Base-by-base conservation (phyloP, 495 filamentous ascomycete genomes). In the Penicillium waksmanii region DNA sequence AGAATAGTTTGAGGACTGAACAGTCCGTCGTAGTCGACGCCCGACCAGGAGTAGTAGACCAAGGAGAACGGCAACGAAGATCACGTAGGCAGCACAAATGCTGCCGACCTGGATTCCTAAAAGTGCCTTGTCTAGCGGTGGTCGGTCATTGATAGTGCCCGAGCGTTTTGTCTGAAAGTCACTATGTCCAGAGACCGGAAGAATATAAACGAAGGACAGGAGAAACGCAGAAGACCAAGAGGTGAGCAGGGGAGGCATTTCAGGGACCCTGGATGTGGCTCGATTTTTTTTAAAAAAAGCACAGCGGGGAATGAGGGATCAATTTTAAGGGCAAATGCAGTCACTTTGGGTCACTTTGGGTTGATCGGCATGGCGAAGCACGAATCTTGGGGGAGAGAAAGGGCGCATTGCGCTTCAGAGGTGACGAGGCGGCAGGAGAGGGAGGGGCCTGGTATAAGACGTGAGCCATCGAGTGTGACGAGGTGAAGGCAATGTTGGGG, bases 11-110 rank as follows among this genome's bases (percentile, higher is more conserved):
- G 82, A 84, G 5, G 73, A 69, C 55, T 85, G 77, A 18, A 86
- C 78, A 34, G 74, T 75, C 51, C 77, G 74, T 61, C 87, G 82
- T 54, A 87, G 75, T 56, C 80, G 82, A 44, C 86, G 77, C 50
- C 87, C 87, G 40, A 89, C 74, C 46, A 85, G 74, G 38, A 96
- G 79, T 5, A 96, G 80, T 44, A 87, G 73, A 31, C 77, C 77
- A 38, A 89, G 84, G 55, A 91, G 82, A 60, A 91, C 65, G 62
- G 89, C 77, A 72, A 93, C 81, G 10, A 85, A 87, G 64, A 92
- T 66, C 57, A 90, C 80, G 82, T 95, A 96, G 57, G 88, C 87
- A 53, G 85, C 91, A 36, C 90, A 84, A 57, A 96, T 90, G 62
- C 85, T 89, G 46, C 87, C 88, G 67, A 95, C 86, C 72, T 95